These are phyloP conservation scores for Drechslerella dactyloides DNA, from an alignment of 2,329 filamentous ascomycete species.

Conservation along the genomic window DNA sequence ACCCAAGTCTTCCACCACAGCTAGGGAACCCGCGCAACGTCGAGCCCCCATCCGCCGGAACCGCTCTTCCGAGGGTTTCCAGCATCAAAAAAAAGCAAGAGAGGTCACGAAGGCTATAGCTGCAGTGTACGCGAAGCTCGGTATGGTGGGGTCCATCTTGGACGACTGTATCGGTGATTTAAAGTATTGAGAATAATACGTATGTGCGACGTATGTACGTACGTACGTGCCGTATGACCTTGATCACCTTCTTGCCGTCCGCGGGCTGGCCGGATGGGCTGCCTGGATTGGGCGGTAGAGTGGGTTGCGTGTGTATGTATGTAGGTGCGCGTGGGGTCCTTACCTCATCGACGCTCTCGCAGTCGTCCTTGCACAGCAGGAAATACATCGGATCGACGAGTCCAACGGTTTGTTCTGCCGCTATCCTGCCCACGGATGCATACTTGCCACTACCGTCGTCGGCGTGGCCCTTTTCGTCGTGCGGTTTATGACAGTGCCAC, in stretches of 20 bases:
- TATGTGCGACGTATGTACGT: not conserved
- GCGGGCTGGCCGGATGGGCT: conserved; percentile 18
- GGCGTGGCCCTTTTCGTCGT: conserved; percentile 62
- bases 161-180: conserved; percentile 51
- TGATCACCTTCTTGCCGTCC: conserved; percentile 51
- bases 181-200: conserved; percentile 36
- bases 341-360: conserved; percentile 58
- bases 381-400: conserved; percentile 84
- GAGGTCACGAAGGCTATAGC: conserved; percentile 14
- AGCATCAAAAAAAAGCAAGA: conserved; percentile 18
- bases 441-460: conserved; percentile 49
- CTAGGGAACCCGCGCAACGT: conserved; percentile 15
- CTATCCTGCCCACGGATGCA: conserved; percentile 64
- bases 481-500: conserved; percentile 98
- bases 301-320: too few relatives aligned
- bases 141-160: conserved; percentile 39
- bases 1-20: conserved; percentile 33
- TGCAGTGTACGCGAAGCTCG: conserved; percentile 35
- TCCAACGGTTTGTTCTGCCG: conserved; percentile 70
- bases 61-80: conserved; percentile 29
- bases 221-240: conserved; percentile 39
- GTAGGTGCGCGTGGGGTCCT: conserved; percentile 58
- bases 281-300: conserved; percentile 51
- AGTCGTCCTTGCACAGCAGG: conserved; percentile 72
- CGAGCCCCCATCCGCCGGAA: conserved; percentile 14